Conservation (phyloP, 2,329 filamentous ascomycete genomes). For the Colletotrichum orbiculare region DNA sequence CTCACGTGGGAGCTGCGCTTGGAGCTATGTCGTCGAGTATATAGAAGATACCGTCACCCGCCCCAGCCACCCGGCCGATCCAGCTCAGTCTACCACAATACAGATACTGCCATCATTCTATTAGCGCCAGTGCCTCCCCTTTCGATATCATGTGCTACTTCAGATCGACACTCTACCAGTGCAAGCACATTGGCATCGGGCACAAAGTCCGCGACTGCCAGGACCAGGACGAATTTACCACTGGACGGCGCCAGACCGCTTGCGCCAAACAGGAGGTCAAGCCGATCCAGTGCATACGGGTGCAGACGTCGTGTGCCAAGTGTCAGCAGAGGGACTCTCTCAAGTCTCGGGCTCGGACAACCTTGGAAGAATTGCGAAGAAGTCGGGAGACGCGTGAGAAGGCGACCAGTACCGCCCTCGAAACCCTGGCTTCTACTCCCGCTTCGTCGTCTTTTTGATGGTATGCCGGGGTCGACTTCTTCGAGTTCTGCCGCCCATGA, state of each 20-base stretch:
- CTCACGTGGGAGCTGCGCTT: no score
- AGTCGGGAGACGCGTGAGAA: no score
- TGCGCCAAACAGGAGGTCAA: slow-evolving; percentile 14
- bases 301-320: slow-evolving; percentile 11
- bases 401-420: no score
- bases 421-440: no score
- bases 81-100: neutral
- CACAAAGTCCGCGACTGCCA: slow-evolving; percentile 24
- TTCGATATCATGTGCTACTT: slow-evolving; percentile 39
- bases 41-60: no score
- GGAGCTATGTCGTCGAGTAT: no score
- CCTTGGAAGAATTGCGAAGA: slow-evolving; percentile 12
- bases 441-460: no score
- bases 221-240: slow-evolving; percentile 19
- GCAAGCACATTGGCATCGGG: slow-evolving; percentile 35
- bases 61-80: no score
- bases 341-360: slow-evolving; percentile 4
- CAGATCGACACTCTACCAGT: slow-evolving; percentile 36
- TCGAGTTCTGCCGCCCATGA: no score
- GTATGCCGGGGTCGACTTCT: no score
- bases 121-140: neutral
- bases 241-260: neutral
- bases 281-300: slow-evolving; percentile 21
- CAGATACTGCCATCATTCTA: neutral
- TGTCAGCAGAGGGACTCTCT: slow-evolving; percentile 26